These are phyloP conservation scores for Dacryopinax spathularia DNA, from an alignment of 768 basidiomycete genomes.

Conservation along the genomic window DNA sequence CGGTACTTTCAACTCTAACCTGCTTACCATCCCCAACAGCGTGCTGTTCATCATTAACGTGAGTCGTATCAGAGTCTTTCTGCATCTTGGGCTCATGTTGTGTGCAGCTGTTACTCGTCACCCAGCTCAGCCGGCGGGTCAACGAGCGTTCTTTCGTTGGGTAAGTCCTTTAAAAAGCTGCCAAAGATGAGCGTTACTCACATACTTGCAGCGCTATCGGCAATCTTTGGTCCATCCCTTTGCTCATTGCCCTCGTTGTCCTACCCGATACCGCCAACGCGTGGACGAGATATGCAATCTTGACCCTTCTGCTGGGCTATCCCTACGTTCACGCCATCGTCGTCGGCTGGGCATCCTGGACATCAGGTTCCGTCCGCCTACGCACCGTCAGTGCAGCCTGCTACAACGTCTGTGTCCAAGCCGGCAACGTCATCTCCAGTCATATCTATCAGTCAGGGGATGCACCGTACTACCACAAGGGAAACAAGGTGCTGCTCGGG, in stretches of 20 bases:
- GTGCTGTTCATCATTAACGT: slow-evolving; percentile 31
- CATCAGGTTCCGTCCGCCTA: slow-evolving; percentile 45
- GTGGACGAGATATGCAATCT: slow-evolving; percentile 14
- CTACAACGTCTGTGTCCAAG: slow-evolving; percentile 54
- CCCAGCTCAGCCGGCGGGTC: background rate
- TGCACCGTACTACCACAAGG: slow-evolving; percentile 32
- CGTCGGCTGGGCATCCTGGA: slow-evolving; percentile 45
- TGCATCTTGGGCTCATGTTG: background rate
- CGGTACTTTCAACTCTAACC: slow-evolving; percentile 45
- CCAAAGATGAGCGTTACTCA: too few relatives aligned
- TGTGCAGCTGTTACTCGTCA: background rate
- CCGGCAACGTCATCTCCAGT: slow-evolving; percentile 39
- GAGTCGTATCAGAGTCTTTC: background rate
- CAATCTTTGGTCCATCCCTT: slow-evolving; percentile 48
- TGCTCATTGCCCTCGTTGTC: slow-evolving; percentile 41
- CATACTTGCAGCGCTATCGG: slow-evolving; percentile 42
- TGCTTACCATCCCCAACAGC: slow-evolving; percentile 46
- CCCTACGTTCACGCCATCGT: slow-evolving; percentile 31
- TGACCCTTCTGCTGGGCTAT: slow-evolving; percentile 34
- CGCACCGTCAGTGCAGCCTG: slow-evolving; percentile 33
- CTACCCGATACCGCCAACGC: slow-evolving; percentile 21
- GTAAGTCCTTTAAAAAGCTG: slow-evolving; percentile 31
- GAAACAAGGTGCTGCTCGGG: slow-evolving; percentile 41
- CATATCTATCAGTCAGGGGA: slow-evolving; percentile 45
- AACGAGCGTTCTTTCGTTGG: background rate